Percentiles rank a stretch among this genome's conserved stretches.
These are phyloP conservation scores for Simmondsia chinensis DNA, from an alignment of 148 eudicot genomes.

Conservation along the genomic window DNA sequence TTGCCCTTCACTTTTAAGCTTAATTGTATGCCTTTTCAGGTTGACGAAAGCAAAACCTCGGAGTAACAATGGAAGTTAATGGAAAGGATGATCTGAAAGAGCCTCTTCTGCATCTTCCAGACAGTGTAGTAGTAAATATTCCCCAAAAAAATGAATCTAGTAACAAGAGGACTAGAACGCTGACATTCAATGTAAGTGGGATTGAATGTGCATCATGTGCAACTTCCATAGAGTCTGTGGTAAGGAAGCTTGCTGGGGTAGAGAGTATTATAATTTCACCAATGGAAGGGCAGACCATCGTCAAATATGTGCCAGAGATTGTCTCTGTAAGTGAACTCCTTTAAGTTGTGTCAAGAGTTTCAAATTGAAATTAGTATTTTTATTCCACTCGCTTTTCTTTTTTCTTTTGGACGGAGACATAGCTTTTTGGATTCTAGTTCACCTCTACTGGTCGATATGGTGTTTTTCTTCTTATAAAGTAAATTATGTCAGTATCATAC, in stretches of 20 bases:
- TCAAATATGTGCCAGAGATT: slow-evolving; percentile 50
- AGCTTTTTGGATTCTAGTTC: neutral
- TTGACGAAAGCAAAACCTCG: slow-evolving; percentile 11
- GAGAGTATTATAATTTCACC: slow-evolving; percentile 47
- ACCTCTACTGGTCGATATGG: neutral
- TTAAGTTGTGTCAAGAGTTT: too few relatives aligned
- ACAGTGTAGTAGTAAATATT: slow-evolving; percentile 26
- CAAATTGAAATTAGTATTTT: neutral
- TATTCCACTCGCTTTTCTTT: neutral
- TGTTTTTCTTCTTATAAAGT: too few relatives aligned
- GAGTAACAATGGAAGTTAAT: slow-evolving; percentile 44
- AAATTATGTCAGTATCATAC: too few relatives aligned
- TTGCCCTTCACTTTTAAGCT: neutral
- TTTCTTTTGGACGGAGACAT: neutral
- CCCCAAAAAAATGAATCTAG: slow-evolving; percentile 17
- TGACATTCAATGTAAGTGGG: slow-evolving; percentile 48
- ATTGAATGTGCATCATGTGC: slow-evolving; percentile 70
- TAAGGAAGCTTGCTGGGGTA: slow-evolving; percentile 54
- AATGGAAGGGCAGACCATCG: slow-evolving; percentile 68
- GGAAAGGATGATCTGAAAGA: slow-evolving; percentile 39
- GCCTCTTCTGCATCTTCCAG: slow-evolving; percentile 45
- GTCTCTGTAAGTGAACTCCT: slow-evolving; percentile 42
- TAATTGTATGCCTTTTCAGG: slow-evolving; percentile 1
- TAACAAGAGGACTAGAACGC: slow-evolving; percentile 23
- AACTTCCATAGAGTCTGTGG: slow-evolving; percentile 55